phyloP scores from a whole-genome alignment of 192 early-diverging fungal genomes.

The Backusella sp. region DNA sequence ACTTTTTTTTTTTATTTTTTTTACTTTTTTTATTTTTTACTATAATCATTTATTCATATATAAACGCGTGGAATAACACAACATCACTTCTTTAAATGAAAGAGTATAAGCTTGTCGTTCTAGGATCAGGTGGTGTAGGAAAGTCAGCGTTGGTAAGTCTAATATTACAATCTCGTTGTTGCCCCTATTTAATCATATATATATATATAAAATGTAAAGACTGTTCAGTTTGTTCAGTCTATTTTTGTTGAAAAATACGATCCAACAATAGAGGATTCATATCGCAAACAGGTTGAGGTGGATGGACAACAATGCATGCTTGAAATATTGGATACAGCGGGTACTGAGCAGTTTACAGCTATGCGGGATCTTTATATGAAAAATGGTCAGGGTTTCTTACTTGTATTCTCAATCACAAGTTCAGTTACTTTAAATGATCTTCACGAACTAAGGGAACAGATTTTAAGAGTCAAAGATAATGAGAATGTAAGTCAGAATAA shows the following conservation, averaged over 20 bases:
- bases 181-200: neutral
- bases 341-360: conserved; percentile 63
- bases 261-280: conserved; percentile 91
- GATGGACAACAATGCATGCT: conserved; percentile 80
- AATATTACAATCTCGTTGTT: neutral
- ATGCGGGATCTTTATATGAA: conserved; percentile 91
- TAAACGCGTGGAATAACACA: neutral
- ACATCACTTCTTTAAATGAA: conserved; percentile 54
- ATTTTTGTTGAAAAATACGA: conserved; percentile 93
- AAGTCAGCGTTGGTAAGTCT: conserved; percentile 76
- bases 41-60: neutral
- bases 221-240: conserved; percentile 91
- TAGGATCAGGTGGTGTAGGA: conserved; percentile 88
- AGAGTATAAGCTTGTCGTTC: conserved; percentile 95
- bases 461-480: conserved; percentile 79
- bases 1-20: conserved; percentile 17
- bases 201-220: conserved; percentile 33
- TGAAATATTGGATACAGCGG: conserved; percentile 92
- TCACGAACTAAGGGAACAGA: conserved; percentile 65
- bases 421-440: conserved; percentile 78
- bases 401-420: conserved; percentile 83
- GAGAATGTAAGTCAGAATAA: conserved; percentile 45
- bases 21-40: conserved; percentile 20
- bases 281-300: conserved; percentile 84
- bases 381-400: conserved; percentile 84